Percentiles rank a stretch among this genome's conserved stretches.
These are phyloP conservation scores for Pulveroboletus sp. DNA, from an alignment of 768 basidiomycete genomes.

Conservation along the genomic window DNA sequence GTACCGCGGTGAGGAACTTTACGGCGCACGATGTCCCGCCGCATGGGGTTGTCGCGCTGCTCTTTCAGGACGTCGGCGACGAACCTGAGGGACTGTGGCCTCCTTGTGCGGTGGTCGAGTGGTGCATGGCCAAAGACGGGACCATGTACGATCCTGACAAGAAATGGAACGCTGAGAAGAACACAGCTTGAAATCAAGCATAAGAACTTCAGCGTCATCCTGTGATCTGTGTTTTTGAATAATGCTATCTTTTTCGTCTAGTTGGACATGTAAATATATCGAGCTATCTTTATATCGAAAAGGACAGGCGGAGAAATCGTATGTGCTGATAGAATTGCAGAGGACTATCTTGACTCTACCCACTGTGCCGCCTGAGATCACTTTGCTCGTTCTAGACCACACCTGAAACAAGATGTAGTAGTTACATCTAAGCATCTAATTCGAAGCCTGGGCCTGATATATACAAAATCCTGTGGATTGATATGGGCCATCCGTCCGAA, in stretches of 20 bases:
- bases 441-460: too few relatives aligned
- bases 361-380: too few relatives aligned
- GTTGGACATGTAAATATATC: background rate
- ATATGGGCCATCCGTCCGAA: too few relatives aligned
- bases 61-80: conserved; percentile 62
- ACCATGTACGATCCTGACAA: conserved; percentile 35
- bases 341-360: conserved; percentile 12
- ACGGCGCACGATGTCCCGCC: conserved; percentile 51
- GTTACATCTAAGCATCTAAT: too few relatives aligned
- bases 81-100: conserved; percentile 58
- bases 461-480: too few relatives aligned
- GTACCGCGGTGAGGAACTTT: conserved; percentile 59
- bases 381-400: too few relatives aligned
- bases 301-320: too few relatives aligned
- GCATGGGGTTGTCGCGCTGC: conserved; percentile 65
- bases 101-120: conserved; percentile 50
- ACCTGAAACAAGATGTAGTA: too few relatives aligned
- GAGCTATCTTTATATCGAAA: background rate
- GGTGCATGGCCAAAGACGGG: conserved; percentile 61
- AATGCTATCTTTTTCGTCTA: background rate
- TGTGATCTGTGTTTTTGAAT: background rate
- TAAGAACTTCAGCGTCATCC: background rate
- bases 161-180: conserved; percentile 22
- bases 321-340: background rate
- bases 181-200: background rate